Evolutionary conservation across 163 green algal genomes (phyloP).

Genomic region (Scenedesmus sp.): DNA sequence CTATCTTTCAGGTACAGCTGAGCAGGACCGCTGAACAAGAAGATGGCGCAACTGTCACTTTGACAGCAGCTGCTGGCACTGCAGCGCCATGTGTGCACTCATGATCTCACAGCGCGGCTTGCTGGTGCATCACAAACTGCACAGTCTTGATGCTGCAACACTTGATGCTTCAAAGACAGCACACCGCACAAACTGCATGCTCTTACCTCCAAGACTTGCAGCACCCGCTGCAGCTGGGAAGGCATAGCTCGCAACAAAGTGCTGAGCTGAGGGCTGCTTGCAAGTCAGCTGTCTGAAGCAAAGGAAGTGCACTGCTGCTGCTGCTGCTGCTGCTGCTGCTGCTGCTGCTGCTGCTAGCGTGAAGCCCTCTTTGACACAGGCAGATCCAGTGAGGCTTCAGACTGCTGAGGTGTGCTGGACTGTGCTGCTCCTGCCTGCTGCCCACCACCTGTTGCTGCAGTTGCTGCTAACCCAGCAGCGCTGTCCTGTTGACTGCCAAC

Average conservation of each 20-base stretch:
- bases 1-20: no score
- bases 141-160: background rate
- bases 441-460: background rate
- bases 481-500: background rate
- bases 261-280: background rate
- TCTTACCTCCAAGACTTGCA: constrained; percentile 24
- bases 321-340: no score
- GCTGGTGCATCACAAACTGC: background rate
- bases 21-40: no score
- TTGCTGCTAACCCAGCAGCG: background rate
- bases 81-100: no score
- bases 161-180: background rate
- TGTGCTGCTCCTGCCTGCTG: background rate
- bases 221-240: constrained; percentile 25
- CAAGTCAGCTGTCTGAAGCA: background rate
- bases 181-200: background rate
- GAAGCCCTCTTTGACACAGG: constrained; percentile 35
- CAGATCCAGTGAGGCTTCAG: background rate
- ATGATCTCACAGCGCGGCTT: no score
- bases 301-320: background rate
- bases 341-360: constrained; percentile 12
- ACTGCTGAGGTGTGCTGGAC: background rate
- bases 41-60: no score
- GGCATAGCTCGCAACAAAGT: background rate
- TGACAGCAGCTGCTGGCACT: no score